A percentile compares a stretch with the other conserved stretches of the same genome.
phyloP scores from a whole-genome alignment of 2,329 filamentous ascomycete species.

The Xenoacremonium recifei region DNA sequence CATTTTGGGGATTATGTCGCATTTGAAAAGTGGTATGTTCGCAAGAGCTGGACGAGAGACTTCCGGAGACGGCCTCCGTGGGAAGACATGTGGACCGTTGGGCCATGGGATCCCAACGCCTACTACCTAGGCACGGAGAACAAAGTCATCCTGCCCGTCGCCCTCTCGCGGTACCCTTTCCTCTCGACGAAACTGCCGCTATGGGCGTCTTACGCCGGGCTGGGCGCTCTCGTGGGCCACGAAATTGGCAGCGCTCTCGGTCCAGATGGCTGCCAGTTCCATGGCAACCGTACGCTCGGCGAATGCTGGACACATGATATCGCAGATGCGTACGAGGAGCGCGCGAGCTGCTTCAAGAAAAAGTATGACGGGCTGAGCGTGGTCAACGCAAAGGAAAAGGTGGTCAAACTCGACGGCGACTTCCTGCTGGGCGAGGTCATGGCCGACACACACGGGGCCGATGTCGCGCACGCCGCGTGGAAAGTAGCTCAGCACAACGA shows the following conservation, averaged over 20 bases:
- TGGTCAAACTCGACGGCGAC: constrained; percentile 16
- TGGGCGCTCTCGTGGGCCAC: constrained; percentile 10
- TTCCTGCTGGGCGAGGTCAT: constrained; percentile 6
- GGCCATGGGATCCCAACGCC: constrained; percentile 3
- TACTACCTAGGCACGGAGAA: constrained; percentile 12
- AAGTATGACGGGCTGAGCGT: constrained; percentile 8
- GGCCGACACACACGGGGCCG: constrained; percentile 37
- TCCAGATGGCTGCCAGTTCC: constrained; percentile 7
- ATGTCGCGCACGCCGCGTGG: constrained; percentile 57
- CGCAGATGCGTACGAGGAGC: neutral
- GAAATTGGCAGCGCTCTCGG: constrained; percentile 14
- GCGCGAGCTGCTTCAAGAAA: constrained; percentile 9
- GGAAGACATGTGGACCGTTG: constrained; percentile 2
- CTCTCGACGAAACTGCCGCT: constrained; percentile 4
- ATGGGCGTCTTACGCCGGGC: constrained; percentile 11
- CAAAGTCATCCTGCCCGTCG: constrained; percentile 14
- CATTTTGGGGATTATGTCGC: constrained; percentile 14
- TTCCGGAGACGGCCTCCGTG: constrained; percentile 3
- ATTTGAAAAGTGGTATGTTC: constrained; percentile 8
- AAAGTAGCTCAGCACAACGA: constrained; percentile 27
- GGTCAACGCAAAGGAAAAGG: neutral
- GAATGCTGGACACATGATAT: constrained; percentile 34
- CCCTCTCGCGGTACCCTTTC: constrained; percentile 9
- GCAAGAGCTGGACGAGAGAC: constrained; percentile 6
- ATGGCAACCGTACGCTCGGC: constrained; percentile 57